Evolutionary conservation across 2,329 filamentous ascomycete species (phyloP).

Genomic region (Cytospora chrysosperma): DNA sequence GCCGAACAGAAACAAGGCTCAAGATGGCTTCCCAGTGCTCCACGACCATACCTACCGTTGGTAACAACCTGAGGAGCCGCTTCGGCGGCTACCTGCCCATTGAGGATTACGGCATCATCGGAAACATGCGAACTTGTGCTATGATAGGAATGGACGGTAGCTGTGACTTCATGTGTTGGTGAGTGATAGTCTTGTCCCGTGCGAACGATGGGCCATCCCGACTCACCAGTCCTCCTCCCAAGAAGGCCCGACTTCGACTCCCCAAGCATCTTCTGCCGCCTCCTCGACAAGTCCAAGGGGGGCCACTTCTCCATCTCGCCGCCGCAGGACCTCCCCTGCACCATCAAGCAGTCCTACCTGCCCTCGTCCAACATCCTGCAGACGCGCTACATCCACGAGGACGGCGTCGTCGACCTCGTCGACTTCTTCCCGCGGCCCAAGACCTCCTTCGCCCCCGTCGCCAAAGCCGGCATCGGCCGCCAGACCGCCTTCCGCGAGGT

Average conservation of each 20-base stretch:
- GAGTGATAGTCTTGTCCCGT: constrained; percentile 30
- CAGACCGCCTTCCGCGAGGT: constrained; percentile 55
- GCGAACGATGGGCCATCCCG: neutral
- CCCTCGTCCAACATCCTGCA: constrained; percentile 74
- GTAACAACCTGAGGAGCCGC: constrained; percentile 33
- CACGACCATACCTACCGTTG: constrained; percentile 27
- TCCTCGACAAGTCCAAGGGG: constrained; percentile 72
- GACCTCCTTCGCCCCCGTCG: constrained; percentile 45
- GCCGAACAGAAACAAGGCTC: neutral
- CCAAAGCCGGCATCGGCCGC: neutral
- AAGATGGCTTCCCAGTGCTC: constrained; percentile 37
- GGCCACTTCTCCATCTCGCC: constrained; percentile 70
- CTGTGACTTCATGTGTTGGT: constrained; percentile 78
- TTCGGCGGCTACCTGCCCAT: constrained; percentile 57
- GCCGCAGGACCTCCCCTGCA: constrained; percentile 50
- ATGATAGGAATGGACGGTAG: constrained; percentile 73
- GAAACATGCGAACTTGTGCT: constrained; percentile 77
- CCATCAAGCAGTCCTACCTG: constrained; percentile 76
- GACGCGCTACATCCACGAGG: constrained; percentile 74
- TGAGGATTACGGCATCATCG: constrained; percentile 77
- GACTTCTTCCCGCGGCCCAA: constrained; percentile 76
- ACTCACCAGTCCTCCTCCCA: neutral
- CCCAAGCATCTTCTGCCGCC: constrained; percentile 70
- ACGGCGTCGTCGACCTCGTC: constrained; percentile 69
- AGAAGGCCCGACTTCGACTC: constrained; percentile 77